phyloP scores from a whole-genome alignment of 1,284 basidiomycete species.

The Xerocomus minutiporus region DNA sequence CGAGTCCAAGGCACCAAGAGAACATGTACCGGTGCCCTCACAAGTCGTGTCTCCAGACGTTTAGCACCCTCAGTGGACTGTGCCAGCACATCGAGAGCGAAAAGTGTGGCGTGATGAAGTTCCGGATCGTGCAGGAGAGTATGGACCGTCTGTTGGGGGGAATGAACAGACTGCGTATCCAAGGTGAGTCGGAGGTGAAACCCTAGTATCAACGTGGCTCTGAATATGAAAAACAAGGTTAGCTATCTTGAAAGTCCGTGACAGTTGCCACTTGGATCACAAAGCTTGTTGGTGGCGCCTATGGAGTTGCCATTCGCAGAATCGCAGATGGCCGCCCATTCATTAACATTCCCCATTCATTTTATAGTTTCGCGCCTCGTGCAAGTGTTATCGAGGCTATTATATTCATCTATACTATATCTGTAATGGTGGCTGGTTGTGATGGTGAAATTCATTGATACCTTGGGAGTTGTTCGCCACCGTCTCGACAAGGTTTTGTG shows the following conservation, averaged over 20 bases:
- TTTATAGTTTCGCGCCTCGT: slow-evolving; percentile 18
- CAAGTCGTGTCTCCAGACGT: slow-evolving; percentile 35
- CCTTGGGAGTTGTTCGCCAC: slow-evolving; percentile 9
- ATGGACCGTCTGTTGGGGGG: slow-evolving; percentile 33
- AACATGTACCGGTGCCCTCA: slow-evolving; percentile 44
- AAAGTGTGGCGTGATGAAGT: slow-evolving; percentile 45
- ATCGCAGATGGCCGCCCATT: slow-evolving; percentile 23
- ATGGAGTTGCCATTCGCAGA: not conserved
- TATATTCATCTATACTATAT: not conserved
- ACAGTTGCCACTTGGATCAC: slow-evolving; percentile 9
- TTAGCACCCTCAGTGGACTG: slow-evolving; percentile 45
- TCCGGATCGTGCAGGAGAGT: slow-evolving; percentile 32
- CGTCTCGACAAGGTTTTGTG: slow-evolving; percentile 1
- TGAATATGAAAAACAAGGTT: not conserved
- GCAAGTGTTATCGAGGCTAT: slow-evolving; percentile 5
- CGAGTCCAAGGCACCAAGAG: slow-evolving; percentile 43
- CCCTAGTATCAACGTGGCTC: not conserved
- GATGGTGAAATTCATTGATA: not conserved
- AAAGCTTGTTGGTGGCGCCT: slow-evolving; percentile 20
- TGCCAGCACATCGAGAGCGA: slow-evolving; percentile 56
- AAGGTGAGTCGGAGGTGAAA: slow-evolving; percentile 27
- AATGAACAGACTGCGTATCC: slow-evolving; percentile 16
- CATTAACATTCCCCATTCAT: not conserved
- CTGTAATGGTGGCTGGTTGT: not conserved
- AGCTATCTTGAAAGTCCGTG: slow-evolving; percentile 26